Evolutionary conservation across 345 rosid genomes (phyloP).

Genomic region (Cardamine resedifolia): DNA sequence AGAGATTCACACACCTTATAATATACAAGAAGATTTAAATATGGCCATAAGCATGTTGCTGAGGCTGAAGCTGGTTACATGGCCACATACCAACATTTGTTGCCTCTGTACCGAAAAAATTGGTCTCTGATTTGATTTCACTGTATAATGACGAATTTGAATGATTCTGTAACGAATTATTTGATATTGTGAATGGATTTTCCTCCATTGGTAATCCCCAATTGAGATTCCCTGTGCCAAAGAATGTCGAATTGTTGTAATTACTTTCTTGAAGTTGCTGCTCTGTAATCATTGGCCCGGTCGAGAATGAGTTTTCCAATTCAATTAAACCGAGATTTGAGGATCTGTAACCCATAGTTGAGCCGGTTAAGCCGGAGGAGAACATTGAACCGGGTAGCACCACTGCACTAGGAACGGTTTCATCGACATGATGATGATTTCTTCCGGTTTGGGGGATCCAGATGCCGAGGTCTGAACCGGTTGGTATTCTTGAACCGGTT

Average conservation of each 20-base stretch:
- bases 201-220: conserved; percentile 66
- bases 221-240: conserved; percentile 45
- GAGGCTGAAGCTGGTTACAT: conserved; percentile 53
- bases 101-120: conserved; percentile 44
- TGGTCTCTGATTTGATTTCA: conserved; percentile 73
- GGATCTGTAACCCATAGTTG: conserved; percentile 42
- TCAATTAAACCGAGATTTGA: conserved; percentile 37
- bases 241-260: conserved; percentile 56
- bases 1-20: conserved; percentile 34
- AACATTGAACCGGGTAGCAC: conserved; percentile 41
- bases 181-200: conserved; percentile 26
- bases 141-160: conserved; percentile 53
- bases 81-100: conserved; percentile 53
- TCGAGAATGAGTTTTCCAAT: conserved; percentile 39
- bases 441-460: conserved; percentile 39
- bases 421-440: conserved; percentile 33
- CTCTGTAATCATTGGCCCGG: conserved; percentile 43
- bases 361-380: conserved; percentile 30
- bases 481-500: conserved; percentile 29
- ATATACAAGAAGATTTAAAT: conserved; percentile 33
- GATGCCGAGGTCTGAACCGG: conserved; percentile 39
- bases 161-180: conserved; percentile 54
- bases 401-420: conserved; percentile 41
- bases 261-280: conserved; percentile 44
- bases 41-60: conserved; percentile 44